Percentiles rank a stretch among this genome's conserved stretches.
phyloP scores from a whole-genome alignment of 768 basidiomycete species.

The Lentinula sp. region DNA sequence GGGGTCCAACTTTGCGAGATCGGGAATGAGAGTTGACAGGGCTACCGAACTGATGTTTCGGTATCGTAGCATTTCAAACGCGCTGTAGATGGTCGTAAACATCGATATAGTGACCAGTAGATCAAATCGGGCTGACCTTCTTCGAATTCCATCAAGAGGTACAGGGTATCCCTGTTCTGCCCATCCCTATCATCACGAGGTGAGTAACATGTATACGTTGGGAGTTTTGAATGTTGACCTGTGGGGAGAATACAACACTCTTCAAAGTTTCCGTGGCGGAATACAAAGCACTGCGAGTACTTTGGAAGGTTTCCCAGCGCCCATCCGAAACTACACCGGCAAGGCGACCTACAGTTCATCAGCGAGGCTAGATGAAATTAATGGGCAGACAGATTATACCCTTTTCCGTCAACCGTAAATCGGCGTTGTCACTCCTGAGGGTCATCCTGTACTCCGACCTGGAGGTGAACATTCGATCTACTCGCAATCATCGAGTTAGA shows the following conservation, averaged over 20 bases:
- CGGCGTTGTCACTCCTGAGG: slow-evolving; percentile 85
- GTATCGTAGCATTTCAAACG: slow-evolving; percentile 66
- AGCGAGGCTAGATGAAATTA: neutral
- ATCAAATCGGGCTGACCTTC: slow-evolving; percentile 26
- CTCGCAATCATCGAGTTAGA: neutral
- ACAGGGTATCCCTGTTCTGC: slow-evolving; percentile 34
- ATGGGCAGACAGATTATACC: slow-evolving; percentile 29
- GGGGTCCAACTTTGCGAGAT: slow-evolving; percentile 43
- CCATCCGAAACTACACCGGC: slow-evolving; percentile 41
- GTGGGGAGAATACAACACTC: slow-evolving; percentile 33
- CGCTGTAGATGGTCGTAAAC: slow-evolving; percentile 36
- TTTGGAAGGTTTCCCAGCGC: slow-evolving; percentile 34
- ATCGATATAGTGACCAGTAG: neutral
- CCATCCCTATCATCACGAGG: slow-evolving; percentile 26
- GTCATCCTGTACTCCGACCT: slow-evolving; percentile 89
- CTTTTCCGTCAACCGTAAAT: slow-evolving; percentile 72
- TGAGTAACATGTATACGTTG: neutral
- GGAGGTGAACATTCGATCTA: slow-evolving; percentile 93
- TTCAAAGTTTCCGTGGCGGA: slow-evolving; percentile 31
- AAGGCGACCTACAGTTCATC: slow-evolving; percentile 25
- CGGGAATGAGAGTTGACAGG: slow-evolving; percentile 42
- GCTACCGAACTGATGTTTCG: slow-evolving; percentile 39
- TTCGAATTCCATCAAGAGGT: slow-evolving; percentile 35
- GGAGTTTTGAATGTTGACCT: slow-evolving; percentile 19
- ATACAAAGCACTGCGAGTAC: slow-evolving; percentile 24